phyloP scores from a whole-genome alignment of 352 stramenopile genomes.

The Elongisporangium senticosum region DNA sequence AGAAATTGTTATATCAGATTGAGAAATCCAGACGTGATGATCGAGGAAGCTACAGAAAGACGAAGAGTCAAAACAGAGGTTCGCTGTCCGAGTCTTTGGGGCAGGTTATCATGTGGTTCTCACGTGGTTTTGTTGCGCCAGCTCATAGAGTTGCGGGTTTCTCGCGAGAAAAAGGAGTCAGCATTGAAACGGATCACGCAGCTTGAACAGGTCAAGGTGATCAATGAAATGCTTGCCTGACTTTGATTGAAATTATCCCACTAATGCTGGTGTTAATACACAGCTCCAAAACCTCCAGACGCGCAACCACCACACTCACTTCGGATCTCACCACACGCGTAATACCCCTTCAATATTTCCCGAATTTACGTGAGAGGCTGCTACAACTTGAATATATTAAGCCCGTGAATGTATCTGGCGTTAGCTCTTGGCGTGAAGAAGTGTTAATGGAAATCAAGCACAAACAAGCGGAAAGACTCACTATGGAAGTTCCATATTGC shows the following conservation, averaged over 20 bases:
- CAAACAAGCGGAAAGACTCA: too few relatives aligned
- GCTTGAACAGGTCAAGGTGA: neutral
- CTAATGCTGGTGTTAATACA: too few relatives aligned
- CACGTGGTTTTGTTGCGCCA: neutral
- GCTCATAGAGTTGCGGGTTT: neutral
- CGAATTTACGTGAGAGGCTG: neutral
- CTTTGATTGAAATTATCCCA: too few relatives aligned
- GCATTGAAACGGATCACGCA: neutral
- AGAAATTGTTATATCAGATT: slow-evolving; percentile 11
- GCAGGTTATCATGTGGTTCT: neutral
- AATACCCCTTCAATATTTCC: neutral
- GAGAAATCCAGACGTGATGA: slow-evolving; percentile 17
- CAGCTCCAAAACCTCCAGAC: too few relatives aligned
- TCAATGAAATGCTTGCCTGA: too few relatives aligned
- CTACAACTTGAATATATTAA: too few relatives aligned
- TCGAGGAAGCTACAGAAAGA: slow-evolving; percentile 22
- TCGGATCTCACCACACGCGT: neutral
- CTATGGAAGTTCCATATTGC: neutral
- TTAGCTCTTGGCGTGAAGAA: too few relatives aligned
- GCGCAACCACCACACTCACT: too few relatives aligned
- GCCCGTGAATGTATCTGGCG: too few relatives aligned
- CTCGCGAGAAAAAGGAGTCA: neutral
- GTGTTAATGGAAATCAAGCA: too few relatives aligned
- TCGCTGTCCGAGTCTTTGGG: too few relatives aligned
- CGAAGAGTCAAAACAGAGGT: slow-evolving; percentile 3